Conservation (phyloP, 345 rosid genomes). For the Microcos paniculata region DNA sequence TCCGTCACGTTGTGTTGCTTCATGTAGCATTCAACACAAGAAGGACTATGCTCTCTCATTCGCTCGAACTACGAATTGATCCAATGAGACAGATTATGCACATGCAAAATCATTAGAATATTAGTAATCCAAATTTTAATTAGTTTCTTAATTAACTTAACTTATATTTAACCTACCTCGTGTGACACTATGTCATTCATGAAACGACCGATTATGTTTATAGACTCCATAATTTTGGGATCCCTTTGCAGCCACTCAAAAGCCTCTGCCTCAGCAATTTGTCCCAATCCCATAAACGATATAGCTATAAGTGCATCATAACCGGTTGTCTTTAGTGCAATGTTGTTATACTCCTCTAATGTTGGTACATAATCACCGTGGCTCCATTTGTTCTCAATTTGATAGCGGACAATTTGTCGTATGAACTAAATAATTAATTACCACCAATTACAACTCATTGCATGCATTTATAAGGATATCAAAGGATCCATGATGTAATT, state of each 20-base stretch:
- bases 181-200: background rate
- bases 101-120: too few relatives aligned
- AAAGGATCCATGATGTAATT: too few relatives aligned
- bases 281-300: background rate
- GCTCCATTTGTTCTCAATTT: background rate
- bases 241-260: background rate
- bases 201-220: background rate
- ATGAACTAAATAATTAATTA: too few relatives aligned
- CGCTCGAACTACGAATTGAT: background rate
- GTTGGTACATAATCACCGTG: background rate
- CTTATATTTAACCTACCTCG: background rate
- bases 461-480: too few relatives aligned
- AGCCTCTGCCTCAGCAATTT: background rate
- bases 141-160: too few relatives aligned
- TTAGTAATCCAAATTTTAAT: too few relatives aligned
- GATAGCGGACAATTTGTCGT: background rate
- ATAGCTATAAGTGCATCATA: background rate
- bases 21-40: slow-evolving; percentile 1
- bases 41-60: background rate
- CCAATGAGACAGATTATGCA: background rate
- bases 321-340: background rate
- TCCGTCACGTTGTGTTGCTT: background rate
- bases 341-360: background rate
- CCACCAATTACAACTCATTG: too few relatives aligned
- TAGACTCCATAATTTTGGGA: background rate